Conservation (phyloP, 2,329 filamentous ascomycete species). For the Salinomyces thailandicus region DNA sequence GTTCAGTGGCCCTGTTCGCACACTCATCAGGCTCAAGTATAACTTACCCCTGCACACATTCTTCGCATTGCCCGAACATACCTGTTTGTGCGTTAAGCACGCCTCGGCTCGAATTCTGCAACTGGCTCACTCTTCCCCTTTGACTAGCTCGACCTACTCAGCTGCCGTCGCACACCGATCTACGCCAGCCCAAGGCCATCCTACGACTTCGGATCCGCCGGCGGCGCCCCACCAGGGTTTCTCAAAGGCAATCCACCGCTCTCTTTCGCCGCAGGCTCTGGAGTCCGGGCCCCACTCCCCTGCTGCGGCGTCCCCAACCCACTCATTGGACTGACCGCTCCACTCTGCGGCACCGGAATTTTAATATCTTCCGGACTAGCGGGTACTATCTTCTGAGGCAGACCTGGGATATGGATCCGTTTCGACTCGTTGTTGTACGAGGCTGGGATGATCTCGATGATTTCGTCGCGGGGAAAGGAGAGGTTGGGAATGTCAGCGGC, state of each 20-base stretch:
- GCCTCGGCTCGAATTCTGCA: too few species aligned
- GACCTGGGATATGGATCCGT: slow-evolving; percentile 69
- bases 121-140: too few species aligned
- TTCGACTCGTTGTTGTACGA: slow-evolving; percentile 95
- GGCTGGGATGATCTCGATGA: slow-evolving; percentile 96
- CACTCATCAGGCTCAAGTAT: too few species aligned
- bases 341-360: slow-evolving; percentile 57
- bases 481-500: slow-evolving; percentile 87
- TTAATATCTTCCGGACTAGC: slow-evolving; percentile 71
- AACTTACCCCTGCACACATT: too few species aligned
- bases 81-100: too few species aligned
- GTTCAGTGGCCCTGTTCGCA: too few species aligned
- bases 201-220: neutral
- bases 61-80: too few species aligned
- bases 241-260: neutral
- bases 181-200: neutral
- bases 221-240: neutral
- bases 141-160: too few species aligned
- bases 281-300: slow-evolving; percentile 7
- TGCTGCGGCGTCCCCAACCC: slow-evolving; percentile 29
- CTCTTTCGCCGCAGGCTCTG: slow-evolving; percentile 4
- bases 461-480: slow-evolving; percentile 89
- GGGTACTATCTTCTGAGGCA: slow-evolving; percentile 58
- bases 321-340: slow-evolving; percentile 40
- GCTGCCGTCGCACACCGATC: too few species aligned